Evolutionary conservation across 176 grass and related monocot species (phyloP).

Genomic region (Pontederia paniculata): DNA sequence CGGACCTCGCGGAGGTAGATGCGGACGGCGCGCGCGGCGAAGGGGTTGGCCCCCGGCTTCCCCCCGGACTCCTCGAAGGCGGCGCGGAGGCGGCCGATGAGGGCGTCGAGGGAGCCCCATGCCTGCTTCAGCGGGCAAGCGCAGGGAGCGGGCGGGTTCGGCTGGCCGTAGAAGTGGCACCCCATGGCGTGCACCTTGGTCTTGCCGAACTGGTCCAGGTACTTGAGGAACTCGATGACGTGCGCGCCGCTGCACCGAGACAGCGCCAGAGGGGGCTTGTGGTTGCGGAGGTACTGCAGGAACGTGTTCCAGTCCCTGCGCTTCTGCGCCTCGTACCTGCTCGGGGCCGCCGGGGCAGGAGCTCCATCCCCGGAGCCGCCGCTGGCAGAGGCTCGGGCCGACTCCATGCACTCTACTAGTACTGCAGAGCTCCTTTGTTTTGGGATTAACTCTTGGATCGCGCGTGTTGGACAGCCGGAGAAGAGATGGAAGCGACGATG

Average conservation of each 20-base stretch:
- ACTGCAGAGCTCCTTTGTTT: too few relatives aligned
- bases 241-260: slow-evolving; percentile 14
- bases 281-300: slow-evolving; percentile 21
- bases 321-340: slow-evolving; percentile 20
- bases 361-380: not conserved
- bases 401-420: not conserved
- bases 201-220: slow-evolving; percentile 22
- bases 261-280: slow-evolving; percentile 22
- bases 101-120: slow-evolving; percentile 21
- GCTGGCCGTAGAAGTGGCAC: slow-evolving; percentile 12
- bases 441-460: too few relatives aligned
- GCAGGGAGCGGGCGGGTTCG: slow-evolving; percentile 6
- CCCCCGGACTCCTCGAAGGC: slow-evolving; percentile 18
- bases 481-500: too few relatives aligned
- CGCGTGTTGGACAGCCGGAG: too few relatives aligned
- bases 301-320: slow-evolving; percentile 18
- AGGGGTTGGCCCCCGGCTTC: slow-evolving; percentile 9
- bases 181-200: slow-evolving; percentile 14
- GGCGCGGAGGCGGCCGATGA: slow-evolving; percentile 17
- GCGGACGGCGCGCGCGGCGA: slow-evolving; percentile 18
- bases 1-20: slow-evolving; percentile 21
- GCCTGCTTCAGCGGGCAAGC: slow-evolving; percentile 14
- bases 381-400: not conserved
- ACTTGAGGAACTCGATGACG: slow-evolving; percentile 17
- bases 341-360: not conserved